Evolutionary conservation across 495 filamentous ascomycete species (phyloP).

Genomic region (Aspergillus ostianus): DNA sequence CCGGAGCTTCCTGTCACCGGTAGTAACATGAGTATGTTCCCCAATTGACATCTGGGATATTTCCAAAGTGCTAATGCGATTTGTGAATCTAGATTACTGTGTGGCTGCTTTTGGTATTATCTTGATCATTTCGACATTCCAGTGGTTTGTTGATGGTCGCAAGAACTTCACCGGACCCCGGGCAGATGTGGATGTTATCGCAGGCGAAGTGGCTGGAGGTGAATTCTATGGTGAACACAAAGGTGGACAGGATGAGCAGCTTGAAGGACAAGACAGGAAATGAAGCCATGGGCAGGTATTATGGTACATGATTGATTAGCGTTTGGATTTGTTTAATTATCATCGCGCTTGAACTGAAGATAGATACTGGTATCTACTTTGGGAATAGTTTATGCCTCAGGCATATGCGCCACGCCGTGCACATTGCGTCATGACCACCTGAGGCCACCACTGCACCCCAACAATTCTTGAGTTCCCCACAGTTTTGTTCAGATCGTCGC

Average conservation of each 20-base stretch:
- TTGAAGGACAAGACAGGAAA: background rate
- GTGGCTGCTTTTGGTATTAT: conserved; percentile 70
- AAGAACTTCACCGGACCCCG: conserved; percentile 68
- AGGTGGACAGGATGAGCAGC: background rate
- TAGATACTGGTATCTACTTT: conserved; percentile 2
- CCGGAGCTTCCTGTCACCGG: conserved; percentile 63
- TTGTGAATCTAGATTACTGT: conserved; percentile 53
- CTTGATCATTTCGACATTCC: conserved; percentile 59
- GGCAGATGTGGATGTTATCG: conserved; percentile 46
- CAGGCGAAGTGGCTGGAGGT: conserved; percentile 24
- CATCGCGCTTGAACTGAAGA: background rate
- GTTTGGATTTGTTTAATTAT: background rate
- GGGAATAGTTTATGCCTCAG: background rate
- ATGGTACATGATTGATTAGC: background rate
- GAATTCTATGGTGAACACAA: conserved; percentile 8
- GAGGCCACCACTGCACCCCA: conserved; percentile 3
- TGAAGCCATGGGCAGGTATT: background rate
- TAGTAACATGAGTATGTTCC: conserved; percentile 65
- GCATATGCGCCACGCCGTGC: background rate
- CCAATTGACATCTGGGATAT: background rate
- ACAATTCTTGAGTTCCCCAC: conserved; percentile 7
- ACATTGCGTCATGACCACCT: background rate
- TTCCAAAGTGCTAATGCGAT: conserved; percentile 11
- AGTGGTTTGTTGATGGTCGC: conserved; percentile 72
- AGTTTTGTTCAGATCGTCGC: conserved; percentile 10